Percentiles rank a stretch among this genome's conserved stretches.
phyloP scores from a whole-genome alignment of 805 yeast species.

The Metschnikowia kunwiensis region DNA sequence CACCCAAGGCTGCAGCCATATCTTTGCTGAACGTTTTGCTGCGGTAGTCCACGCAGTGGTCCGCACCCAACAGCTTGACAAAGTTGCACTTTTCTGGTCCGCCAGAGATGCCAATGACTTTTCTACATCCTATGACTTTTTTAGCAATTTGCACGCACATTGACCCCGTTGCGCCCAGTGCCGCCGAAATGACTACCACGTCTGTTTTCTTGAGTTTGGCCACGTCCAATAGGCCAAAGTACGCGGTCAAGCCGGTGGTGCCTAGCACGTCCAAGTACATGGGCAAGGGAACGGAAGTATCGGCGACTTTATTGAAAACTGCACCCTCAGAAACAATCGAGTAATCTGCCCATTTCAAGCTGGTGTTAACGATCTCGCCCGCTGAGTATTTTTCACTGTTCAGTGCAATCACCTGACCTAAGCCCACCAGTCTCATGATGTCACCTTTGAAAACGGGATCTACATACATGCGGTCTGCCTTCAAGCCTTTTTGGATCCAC shows the following conservation, averaged over 20 bases:
- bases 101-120: conserved; percentile 62
- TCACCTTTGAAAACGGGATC: conserved; percentile 32
- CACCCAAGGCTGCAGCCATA: conserved; percentile 3
- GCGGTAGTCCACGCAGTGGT: conserved; percentile 50
- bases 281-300: conserved; percentile 31
- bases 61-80: conserved; percentile 54
- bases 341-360: conserved; percentile 48
- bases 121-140: conserved; percentile 47
- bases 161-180: conserved; percentile 70
- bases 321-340: conserved; percentile 26
- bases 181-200: conserved; percentile 55
- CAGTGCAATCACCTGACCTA: conserved; percentile 48
- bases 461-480: conserved; percentile 7
- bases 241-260: conserved; percentile 59
- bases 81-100: conserved; percentile 50
- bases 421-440: conserved; percentile 43
- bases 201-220: conserved; percentile 46
- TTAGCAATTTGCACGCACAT: conserved; percentile 55
- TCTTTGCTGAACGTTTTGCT: conserved; percentile 6
- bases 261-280: conserved; percentile 51
- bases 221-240: conserved; percentile 48
- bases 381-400: conserved; percentile 34
- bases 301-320: conserved; percentile 28
- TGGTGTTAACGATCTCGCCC: conserved; percentile 43
- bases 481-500: conserved; percentile 38